Evolutionary conservation across 2,329 filamentous ascomycete genomes (phyloP).

Genomic region (Rhynchosporium agropyri): DNA sequence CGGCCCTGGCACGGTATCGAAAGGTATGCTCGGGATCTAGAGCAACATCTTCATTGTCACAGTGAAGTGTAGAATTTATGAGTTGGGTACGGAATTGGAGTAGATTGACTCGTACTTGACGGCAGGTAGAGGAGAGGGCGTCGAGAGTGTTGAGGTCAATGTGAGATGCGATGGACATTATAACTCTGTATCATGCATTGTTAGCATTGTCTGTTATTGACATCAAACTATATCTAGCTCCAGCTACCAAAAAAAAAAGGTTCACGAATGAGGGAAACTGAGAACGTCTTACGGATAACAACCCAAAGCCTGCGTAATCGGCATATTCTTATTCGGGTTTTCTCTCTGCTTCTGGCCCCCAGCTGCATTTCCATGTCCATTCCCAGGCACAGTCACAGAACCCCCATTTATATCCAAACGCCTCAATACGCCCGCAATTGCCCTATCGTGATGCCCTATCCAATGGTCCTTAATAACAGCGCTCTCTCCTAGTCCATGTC

Average conservation of each 20-base stretch:
- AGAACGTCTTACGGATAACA: slow-evolving; percentile 66
- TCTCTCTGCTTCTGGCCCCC: slow-evolving; percentile 21
- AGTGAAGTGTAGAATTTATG: slow-evolving; percentile 75
- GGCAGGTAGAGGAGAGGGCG: slow-evolving; percentile 79
- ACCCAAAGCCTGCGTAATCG: slow-evolving; percentile 63
- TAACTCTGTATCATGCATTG: slow-evolving; percentile 59
- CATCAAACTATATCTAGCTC: background rate
- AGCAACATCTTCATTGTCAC: slow-evolving; percentile 67
- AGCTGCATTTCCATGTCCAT: slow-evolving; percentile 13
- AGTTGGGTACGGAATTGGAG: slow-evolving; percentile 77
- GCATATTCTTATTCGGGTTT: slow-evolving; percentile 55
- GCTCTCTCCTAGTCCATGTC: background rate
- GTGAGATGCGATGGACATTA: slow-evolving; percentile 71
- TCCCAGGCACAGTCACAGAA: background rate
- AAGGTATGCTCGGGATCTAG: slow-evolving; percentile 59
- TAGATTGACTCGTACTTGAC: slow-evolving; percentile 75
- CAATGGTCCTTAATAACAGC: slow-evolving; percentile 13
- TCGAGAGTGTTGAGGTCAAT: slow-evolving; percentile 89
- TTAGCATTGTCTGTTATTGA: slow-evolving; percentile 5
- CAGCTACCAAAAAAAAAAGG: slow-evolving; percentile 12
- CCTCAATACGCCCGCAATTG: slow-evolving; percentile 21
- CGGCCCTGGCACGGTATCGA: slow-evolving; percentile 59
- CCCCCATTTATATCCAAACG: slow-evolving; percentile 23
- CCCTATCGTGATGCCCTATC: slow-evolving; percentile 19
- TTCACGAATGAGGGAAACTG: slow-evolving; percentile 32